Evolutionary conservation across 2,329 filamentous ascomycete species (phyloP), one percentile per base, ranked within the genome.

Genomic region (Neopestalotiopsis clavispora): DNA sequence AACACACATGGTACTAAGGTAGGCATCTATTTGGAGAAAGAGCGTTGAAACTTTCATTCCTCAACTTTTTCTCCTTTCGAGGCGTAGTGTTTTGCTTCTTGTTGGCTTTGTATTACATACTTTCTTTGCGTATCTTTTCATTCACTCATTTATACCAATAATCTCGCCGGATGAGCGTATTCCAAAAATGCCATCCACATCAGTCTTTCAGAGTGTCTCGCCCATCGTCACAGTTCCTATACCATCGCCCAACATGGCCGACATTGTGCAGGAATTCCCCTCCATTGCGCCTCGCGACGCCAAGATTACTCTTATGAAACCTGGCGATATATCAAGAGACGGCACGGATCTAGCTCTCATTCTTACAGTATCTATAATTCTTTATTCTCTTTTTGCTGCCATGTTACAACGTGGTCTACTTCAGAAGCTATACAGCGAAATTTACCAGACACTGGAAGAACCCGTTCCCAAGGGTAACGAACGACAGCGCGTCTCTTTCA

Each of bases 341-440:
- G 57, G 57, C n/a, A 59, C 57, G 13, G 57, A 59, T 17, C 57
- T 59, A 5, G 57, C 71, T 6, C 63, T 72, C 7, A 69, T 72
- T n/a, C 63, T 72, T 20, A 65, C 67, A 34, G 57, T 65, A 9
- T 67, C 68, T 58, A 40, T 71, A 17, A 58, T 72, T 42, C 62
- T 69, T 17, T 40, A 70, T 3, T 63, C 71, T 4, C 58, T 71
- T 32, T 28, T 72, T 23, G 66, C 70, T 42, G 70, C 67, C 42
- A 30, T 70, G 40, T 65, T 71, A 32, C 70, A 72, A 60, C 64
- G 71, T 10, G 67, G 59, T 59, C 67, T 72, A 1, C 71, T 72
- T 9, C 57, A 20, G 14, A 38, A 17, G 14, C 62, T 70, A 32
- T 71, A 71, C 20, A 58, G 68, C n/a, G 64, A 64, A 1, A 28